Evolutionary conservation across 257 asterid genomes (phyloP).

Genomic region (Parsonsia alboflavescens): DNA sequence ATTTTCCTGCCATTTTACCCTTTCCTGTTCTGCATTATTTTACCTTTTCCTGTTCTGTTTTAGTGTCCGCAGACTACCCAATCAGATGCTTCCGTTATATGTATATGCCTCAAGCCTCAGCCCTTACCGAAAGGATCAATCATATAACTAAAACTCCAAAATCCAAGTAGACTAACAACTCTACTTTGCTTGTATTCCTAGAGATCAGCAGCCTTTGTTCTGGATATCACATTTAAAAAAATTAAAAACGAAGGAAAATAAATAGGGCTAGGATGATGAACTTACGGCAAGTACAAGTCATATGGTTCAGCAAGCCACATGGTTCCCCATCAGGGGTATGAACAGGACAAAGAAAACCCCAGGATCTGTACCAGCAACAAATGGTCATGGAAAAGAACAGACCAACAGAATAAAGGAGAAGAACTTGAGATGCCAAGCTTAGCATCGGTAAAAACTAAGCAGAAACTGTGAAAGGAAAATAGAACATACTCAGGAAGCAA

Average conservation of each 20-base stretch:
- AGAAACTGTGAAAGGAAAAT: slow-evolving; percentile 3
- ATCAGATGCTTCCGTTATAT: no score
- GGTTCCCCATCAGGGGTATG: slow-evolving; percentile 99
- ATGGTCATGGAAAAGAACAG: not conserved
- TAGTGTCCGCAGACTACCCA: not conserved
- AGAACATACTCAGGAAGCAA: slow-evolving; percentile 91
- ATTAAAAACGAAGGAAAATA: not conserved
- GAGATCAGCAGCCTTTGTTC: not conserved
- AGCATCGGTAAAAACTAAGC: not conserved
- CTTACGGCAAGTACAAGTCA: slow-evolving; percentile 96
- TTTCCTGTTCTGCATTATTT: no score
- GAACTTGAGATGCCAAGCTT: slow-evolving; percentile 8
- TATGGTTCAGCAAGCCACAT: slow-evolving; percentile 91
- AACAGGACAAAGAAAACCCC: slow-evolving; percentile 99
- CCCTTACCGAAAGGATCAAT: no score
- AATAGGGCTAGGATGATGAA: slow-evolving; percentile 3
- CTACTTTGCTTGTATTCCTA: not conserved
- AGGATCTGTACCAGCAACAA: slow-evolving; percentile 45
- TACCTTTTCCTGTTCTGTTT: no score
- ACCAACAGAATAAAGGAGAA: slow-evolving; percentile 7
- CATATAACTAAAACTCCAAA: not conserved
- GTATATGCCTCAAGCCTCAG: not conserved
- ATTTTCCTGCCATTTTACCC: no score
- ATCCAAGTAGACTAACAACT: not conserved
- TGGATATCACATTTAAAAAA: not conserved